phyloP scores from a whole-genome alignment of 257 asterid species.

The Solanum pinnatisectum region DNA sequence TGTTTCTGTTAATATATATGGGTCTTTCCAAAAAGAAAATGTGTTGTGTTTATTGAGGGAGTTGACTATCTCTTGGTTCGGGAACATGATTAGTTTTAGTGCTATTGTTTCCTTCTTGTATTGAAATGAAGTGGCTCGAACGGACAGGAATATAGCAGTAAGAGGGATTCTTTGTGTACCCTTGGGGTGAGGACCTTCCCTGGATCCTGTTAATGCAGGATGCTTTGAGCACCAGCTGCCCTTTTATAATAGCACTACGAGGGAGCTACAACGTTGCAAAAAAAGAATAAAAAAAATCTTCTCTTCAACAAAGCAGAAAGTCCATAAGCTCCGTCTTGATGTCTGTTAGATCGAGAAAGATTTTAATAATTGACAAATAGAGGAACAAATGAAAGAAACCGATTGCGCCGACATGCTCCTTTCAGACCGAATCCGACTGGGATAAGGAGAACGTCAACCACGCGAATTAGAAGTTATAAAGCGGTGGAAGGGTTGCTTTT shows the following conservation, averaged over 20 bases:
- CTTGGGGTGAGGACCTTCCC: background rate
- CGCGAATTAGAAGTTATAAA: too few relatives aligned
- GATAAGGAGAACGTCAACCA: too few relatives aligned
- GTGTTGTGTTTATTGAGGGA: background rate
- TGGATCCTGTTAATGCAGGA: background rate
- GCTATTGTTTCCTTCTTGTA: background rate
- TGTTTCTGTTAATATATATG: background rate
- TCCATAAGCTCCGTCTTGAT: background rate
- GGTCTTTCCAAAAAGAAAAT: background rate
- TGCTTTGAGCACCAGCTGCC: background rate
- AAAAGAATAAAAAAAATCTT: background rate
- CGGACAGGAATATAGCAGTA: background rate
- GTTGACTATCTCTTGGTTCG: background rate
- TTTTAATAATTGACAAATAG: too few relatives aligned
- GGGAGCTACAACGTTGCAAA: background rate
- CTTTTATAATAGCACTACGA: background rate
- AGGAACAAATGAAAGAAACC: too few relatives aligned
- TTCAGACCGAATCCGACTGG: too few relatives aligned
- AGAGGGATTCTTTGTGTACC: background rate
- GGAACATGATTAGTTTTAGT: background rate
- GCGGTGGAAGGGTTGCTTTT: too few relatives aligned
- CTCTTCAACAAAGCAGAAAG: background rate
- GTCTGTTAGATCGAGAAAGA: background rate
- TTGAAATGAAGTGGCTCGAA: background rate
- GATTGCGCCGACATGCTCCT: too few relatives aligned